Evolutionary conservation across 768 basidiomycete genomes (phyloP).

Genomic region (Goffeauzyma gilvescens): DNA sequence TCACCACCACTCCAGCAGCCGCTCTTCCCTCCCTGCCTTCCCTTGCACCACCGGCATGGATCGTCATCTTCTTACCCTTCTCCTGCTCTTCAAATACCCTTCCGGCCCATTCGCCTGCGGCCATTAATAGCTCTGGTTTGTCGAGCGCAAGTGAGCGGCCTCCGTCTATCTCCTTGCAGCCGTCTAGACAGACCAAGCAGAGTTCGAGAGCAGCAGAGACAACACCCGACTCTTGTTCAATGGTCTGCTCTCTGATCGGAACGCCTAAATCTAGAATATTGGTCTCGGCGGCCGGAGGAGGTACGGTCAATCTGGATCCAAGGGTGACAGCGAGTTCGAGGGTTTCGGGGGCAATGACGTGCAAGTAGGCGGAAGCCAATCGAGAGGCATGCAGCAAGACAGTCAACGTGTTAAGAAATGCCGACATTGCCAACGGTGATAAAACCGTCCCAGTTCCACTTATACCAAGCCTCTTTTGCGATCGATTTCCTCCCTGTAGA

Average conservation of each 20-base stretch:
- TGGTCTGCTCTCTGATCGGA: slow-evolving; percentile 1
- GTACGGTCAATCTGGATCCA: slow-evolving; percentile 47
- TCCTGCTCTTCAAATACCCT: slow-evolving; percentile 48
- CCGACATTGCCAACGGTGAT: slow-evolving; percentile 54
- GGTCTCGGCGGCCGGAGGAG: not conserved
- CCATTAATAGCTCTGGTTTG: slow-evolving; percentile 50
- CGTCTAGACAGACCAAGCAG: slow-evolving; percentile 55
- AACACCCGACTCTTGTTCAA: slow-evolving; percentile 48
- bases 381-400: slow-evolving; percentile 66
- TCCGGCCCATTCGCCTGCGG: slow-evolving; percentile 61
- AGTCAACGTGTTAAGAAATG: slow-evolving; percentile 54
- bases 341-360: slow-evolving; percentile 59
- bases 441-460: slow-evolving; percentile 68
- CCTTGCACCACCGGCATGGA: slow-evolving; percentile 45
- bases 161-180: slow-evolving; percentile 52
- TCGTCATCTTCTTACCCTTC: slow-evolving; percentile 44
- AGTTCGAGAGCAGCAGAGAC: slow-evolving; percentile 60
- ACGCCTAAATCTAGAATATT: no score
- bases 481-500: slow-evolving; percentile 32
- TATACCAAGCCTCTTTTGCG: slow-evolving; percentile 38
- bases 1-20: slow-evolving; percentile 62
- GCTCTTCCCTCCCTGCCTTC: slow-evolving; percentile 43
- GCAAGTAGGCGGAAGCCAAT: slow-evolving; percentile 61
- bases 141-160: slow-evolving; percentile 59
- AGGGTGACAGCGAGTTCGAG: slow-evolving; percentile 67